A percentile compares a stretch with the other conserved stretches of the same genome.
phyloP scores from a whole-genome alignment of 2,329 filamentous ascomycete genomes.

The Colletotrichum lentis region DNA sequence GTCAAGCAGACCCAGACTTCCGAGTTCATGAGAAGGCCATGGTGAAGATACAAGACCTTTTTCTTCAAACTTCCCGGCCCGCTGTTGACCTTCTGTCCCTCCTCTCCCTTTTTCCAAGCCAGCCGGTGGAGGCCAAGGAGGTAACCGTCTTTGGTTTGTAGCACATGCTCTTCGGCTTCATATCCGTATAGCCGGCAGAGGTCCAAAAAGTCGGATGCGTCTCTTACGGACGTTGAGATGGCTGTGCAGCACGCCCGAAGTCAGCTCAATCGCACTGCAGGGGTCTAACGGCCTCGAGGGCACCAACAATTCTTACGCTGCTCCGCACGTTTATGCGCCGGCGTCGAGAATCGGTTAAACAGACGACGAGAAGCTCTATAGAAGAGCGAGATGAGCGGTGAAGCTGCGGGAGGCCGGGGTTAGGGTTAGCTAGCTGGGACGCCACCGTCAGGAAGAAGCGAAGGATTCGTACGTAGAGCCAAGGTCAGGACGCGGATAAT shows the following conservation, averaged over 20 bases:
- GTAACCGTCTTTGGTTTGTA: conserved; percentile 94
- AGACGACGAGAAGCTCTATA: conserved; percentile 83
- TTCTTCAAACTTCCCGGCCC: conserved; percentile 75
- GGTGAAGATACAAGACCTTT: conserved; percentile 91
- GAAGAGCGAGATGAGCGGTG: conserved; percentile 80
- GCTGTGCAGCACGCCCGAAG: conserved; percentile 60
- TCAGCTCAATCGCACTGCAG: conserved; percentile 60
- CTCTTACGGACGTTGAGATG: conserved; percentile 78
- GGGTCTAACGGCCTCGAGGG: neutral
- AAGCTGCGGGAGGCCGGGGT: conserved; percentile 61
- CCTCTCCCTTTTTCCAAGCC: conserved; percentile 83
- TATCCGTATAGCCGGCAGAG: conserved; percentile 93
- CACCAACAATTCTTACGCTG: conserved; percentile 70
- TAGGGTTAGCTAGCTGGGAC: conserved; percentile 30
- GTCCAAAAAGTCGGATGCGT: conserved; percentile 91
- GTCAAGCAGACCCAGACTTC: conserved; percentile 97
- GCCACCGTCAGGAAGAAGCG: conserved; percentile 9
- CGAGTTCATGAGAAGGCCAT: conserved; percentile 97
- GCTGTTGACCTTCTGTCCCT: conserved; percentile 78
- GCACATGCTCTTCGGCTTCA: conserved; percentile 93
- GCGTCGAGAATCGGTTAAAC: conserved; percentile 81
- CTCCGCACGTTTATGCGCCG: conserved; percentile 72
- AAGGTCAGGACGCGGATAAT: conserved; percentile 86
- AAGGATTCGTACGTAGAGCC: conserved; percentile 73
- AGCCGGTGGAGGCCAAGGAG: conserved; percentile 88